Percentiles rank a stretch among this genome's conserved stretches.
phyloP scores from a whole-genome alignment of 768 basidiomycete species.

The Termitomyces sp. region DNA sequence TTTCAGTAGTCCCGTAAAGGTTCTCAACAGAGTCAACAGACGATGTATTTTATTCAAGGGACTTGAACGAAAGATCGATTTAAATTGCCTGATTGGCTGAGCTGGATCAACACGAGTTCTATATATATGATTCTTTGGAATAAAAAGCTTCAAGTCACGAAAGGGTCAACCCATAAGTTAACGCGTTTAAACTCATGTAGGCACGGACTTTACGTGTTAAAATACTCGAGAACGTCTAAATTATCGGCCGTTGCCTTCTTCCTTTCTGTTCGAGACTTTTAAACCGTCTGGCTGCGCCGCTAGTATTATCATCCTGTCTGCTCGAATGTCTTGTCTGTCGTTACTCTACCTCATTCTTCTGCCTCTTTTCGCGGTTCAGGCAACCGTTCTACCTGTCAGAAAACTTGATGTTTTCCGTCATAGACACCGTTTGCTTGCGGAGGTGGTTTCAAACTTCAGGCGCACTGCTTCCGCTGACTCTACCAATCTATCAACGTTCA shows the following conservation, averaged over 20 bases:
- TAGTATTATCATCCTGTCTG: background rate
- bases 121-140: too few relatives aligned
- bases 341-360: slow-evolving; percentile 8
- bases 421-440: background rate
- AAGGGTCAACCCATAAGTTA: background rate
- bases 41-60: too few relatives aligned
- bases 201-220: background rate
- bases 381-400: slow-evolving; percentile 8
- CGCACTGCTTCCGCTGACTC: background rate
- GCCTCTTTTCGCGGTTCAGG: slow-evolving; percentile 4
- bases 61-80: too few relatives aligned
- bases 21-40: too few relatives aligned
- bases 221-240: background rate
- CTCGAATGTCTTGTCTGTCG: slow-evolving; percentile 3
- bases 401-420: background rate
- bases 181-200: background rate
- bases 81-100: too few relatives aligned
- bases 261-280: background rate
- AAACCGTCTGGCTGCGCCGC: slow-evolving; percentile 9
- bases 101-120: too few relatives aligned
- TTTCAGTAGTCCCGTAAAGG: too few relatives aligned
- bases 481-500: background rate
- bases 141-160: too few relatives aligned
- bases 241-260: background rate
- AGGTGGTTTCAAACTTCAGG: background rate